These are phyloP conservation scores for Rhizoclosmatium globosum DNA, from an alignment of 192 early-diverging fungal genomes.

Conservation along the genomic window DNA sequence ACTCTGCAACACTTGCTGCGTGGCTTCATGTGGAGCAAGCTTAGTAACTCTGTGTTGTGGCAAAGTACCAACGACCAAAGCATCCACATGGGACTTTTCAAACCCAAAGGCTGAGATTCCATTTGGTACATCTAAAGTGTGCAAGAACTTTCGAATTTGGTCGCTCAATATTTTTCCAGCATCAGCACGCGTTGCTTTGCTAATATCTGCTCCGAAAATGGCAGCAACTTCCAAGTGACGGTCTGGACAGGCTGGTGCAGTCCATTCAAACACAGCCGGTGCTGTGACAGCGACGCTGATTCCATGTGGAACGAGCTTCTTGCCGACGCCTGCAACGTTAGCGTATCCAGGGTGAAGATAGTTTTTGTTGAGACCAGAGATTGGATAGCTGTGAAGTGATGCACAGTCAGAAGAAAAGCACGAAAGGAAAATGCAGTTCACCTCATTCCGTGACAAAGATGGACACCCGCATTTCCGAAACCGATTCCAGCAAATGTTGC, in stretches of 20 bases:
- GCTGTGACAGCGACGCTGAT: slow-evolving; percentile 91
- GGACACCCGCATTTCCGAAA: slow-evolving; percentile 90
- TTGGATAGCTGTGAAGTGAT: slow-evolving; percentile 63
- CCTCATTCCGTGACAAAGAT: slow-evolving; percentile 84
- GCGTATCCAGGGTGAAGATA: slow-evolving; percentile 86
- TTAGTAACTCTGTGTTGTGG: slow-evolving; percentile 94
- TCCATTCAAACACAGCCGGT: slow-evolving; percentile 91
- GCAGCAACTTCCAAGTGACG: slow-evolving; percentile 85
- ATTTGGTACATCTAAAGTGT: slow-evolving; percentile 80
- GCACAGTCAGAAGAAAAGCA: too few species aligned
- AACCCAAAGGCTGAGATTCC: slow-evolving; percentile 84
- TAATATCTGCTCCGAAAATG: slow-evolving; percentile 75
- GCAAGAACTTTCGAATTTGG: slow-evolving; percentile 77
- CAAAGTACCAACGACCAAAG: slow-evolving; percentile 83
- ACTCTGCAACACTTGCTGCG: slow-evolving; percentile 66
- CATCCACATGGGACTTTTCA: slow-evolving; percentile 69
- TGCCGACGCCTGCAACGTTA: slow-evolving; percentile 36
- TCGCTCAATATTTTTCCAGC: slow-evolving; percentile 82
- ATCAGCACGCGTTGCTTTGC: slow-evolving; percentile 69
- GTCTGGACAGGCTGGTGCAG: slow-evolving; percentile 80
- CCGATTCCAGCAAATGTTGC: slow-evolving; percentile 91
- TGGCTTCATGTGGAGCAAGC: slow-evolving; percentile 76
- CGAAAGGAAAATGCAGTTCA: background rate
- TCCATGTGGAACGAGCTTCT: slow-evolving; percentile 41
- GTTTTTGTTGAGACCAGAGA: slow-evolving; percentile 82